Evolutionary conservation across 148 eudicot species (phyloP), one percentile per base, ranked within the genome.

Genomic region (Rhododendron griersonianum): DNA sequence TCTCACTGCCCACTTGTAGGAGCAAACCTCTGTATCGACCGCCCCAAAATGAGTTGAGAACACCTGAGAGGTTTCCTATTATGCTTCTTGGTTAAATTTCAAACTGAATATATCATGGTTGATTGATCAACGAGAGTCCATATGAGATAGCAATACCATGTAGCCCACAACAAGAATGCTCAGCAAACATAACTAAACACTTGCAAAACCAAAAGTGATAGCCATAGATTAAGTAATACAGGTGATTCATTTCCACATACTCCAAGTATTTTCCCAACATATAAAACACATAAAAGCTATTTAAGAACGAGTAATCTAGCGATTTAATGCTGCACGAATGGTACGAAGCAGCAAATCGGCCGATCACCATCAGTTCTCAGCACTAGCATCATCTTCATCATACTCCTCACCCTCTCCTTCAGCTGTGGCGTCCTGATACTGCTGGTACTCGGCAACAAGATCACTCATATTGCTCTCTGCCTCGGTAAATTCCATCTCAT

Each of bases 361-460:
- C 3, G 80, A 69, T 33, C 65, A 33, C 80, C 21, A 19, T 84
- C 80, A 84, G 65, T 73, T 50, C 16, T 21, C 45, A 8, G 44
- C 77, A 5, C 25, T 41, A 41, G 45, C 86, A 16, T 79, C 86
- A 28, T 84, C 30, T 30, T 30, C 89, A 18, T 87, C 86, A 7
- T 79, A 80, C 44, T 77, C 41, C 19, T 79, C 89, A 33, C 15
- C 86, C 0, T 87, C 84, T n/a, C 79, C 86, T 3, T 81, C 86
- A 3, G 86, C 84, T 5, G 84, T 80, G 71, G 86, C 86, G 41
- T 87, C 84, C 81, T 86, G 87, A 47, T 86, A 86, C 84, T 86
- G 87, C 73, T 86, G 87, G 82, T 86, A 86, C 59, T 86, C 87
- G 1, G 84, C 84, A 10, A 86, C 87, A 73, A 86, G 87, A 81